Percentiles rank a stretch among this genome's conserved stretches.
These are phyloP conservation scores for Phytophthora sp. DNA, from an alignment of 352 stramenopile species.

Conservation along the genomic window DNA sequence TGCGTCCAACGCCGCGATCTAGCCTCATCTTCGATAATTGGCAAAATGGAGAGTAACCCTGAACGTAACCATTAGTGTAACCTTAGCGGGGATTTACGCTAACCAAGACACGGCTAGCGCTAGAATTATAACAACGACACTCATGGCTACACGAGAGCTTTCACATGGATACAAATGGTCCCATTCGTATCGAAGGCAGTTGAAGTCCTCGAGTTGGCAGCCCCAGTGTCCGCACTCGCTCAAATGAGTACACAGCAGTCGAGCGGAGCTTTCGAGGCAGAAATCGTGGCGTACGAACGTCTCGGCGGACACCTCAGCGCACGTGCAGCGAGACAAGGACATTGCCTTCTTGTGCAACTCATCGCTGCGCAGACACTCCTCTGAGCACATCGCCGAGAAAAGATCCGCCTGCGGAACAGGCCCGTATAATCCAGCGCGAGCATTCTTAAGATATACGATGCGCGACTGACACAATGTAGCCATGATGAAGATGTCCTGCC, in stretches of 20 bases:
- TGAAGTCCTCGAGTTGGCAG: slow-evolving; percentile 90
- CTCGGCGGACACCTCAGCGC: slow-evolving; percentile 77
- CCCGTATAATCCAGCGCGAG: slow-evolving; percentile 60
- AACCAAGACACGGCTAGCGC: slow-evolving; percentile 30
- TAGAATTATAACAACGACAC: slow-evolving; percentile 20
- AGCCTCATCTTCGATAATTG: slow-evolving; percentile 18
- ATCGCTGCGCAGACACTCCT: slow-evolving; percentile 85
- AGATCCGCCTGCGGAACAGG: slow-evolving; percentile 76
- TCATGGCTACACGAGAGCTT: slow-evolving; percentile 14
- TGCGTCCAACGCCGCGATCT: slow-evolving; percentile 1
- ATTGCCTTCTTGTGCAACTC: slow-evolving; percentile 80
- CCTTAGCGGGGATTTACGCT: slow-evolving; percentile 11
- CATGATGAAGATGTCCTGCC: slow-evolving; percentile 74
- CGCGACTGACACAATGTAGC: slow-evolving; percentile 75
- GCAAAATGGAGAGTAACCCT: slow-evolving; percentile 20
- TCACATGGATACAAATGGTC: slow-evolving; percentile 68
- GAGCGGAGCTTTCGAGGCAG: slow-evolving; percentile 80
- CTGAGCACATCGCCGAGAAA: slow-evolving; percentile 82
- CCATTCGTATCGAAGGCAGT: slow-evolving; percentile 92
- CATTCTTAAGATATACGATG: slow-evolving; percentile 75
- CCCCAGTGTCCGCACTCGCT: slow-evolving; percentile 89
- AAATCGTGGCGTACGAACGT: slow-evolving; percentile 77
- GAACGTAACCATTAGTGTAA: slow-evolving; percentile 30
- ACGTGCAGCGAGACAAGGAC: slow-evolving; percentile 76
- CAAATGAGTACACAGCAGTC: slow-evolving; percentile 86